Base-by-base conservation (phyloP, 1,139 yeast genomes). In the Scheffersomyces parashehatae region DNA sequence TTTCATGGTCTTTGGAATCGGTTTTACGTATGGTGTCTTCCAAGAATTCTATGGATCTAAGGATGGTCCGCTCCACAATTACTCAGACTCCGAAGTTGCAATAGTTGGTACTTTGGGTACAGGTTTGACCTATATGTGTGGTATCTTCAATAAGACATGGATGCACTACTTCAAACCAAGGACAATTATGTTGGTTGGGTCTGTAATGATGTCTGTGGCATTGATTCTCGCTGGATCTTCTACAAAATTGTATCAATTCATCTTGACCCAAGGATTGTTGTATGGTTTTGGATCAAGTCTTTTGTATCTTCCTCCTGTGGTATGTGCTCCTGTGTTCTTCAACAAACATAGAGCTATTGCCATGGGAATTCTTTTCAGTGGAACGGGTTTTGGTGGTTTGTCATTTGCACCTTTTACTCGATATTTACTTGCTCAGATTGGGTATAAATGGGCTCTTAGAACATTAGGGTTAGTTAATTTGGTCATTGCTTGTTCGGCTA, bases 351-450 rank as follows among this genome's bases (percentile, higher is more conserved):
- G 77, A 43, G 76, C 72, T 6, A 59, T 68, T 41, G 77, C 77
- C 1, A 61, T 70, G 67, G 77, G 77, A 1, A 42, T 69, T 12
- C 52, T 72, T 4, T 70, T 72, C 44, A 56, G 73, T 9, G 78
- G 78, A 2, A 64, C 76, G 0, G 77, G 77, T 4, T 52, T 71
- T 37, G 78, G 78, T 4, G 77, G 73, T 2, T 55, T 73, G 36
- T 63, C 60, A 0, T 51, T 70, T 53, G 75, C 75, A 1, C 65
- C 70, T 5, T 43, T 70, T 5, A 56, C 68, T 1, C 51, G 70
- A 29, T 54, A 45, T 14, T 55, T 72, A 28, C 53, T 71, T 34
- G 48, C 61, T 3, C 30, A 47, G 2, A 47, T 70, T 8, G 75
- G 73, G 1, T 72, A 75, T 73, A 49, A 57, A 42, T 70, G 75